A percentile compares a stretch with the other conserved stretches of the same genome.
Conservation (phyloP, 495 filamentous ascomycete species). For the Xylaria acuta region DNA sequence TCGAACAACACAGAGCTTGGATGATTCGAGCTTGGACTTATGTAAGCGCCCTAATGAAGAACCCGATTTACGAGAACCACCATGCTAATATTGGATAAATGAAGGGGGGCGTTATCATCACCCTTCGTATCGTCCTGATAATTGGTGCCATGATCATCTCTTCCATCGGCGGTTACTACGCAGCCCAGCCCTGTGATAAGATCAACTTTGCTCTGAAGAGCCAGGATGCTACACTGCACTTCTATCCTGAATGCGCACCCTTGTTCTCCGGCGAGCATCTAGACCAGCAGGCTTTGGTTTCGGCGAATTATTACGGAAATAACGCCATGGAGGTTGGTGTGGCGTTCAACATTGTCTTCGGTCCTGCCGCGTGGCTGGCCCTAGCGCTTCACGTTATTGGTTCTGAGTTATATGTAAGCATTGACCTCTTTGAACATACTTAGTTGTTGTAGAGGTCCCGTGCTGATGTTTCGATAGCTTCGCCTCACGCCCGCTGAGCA, state of each 20-base stretch:
- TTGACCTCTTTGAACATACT: background rate
- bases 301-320: constrained; percentile 36
- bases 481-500: constrained; percentile 56
- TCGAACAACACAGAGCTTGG: constrained; percentile 64
- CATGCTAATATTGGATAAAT: constrained; percentile 14
- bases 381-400: constrained; percentile 51
- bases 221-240: constrained; percentile 29
- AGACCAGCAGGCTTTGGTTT: constrained; percentile 39
- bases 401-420: constrained; percentile 56
- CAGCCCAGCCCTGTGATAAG: constrained; percentile 50
- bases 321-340: constrained; percentile 43
- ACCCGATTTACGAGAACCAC: background rate
- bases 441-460: background rate
- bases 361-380: constrained; percentile 52
- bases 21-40: constrained; percentile 60
- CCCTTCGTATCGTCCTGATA: constrained; percentile 51
- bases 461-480: constrained; percentile 39
- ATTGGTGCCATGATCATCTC: constrained; percentile 44
- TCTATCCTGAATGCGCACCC: constrained; percentile 50
- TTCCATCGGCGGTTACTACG: constrained; percentile 40
- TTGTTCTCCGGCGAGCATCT: constrained; percentile 35
- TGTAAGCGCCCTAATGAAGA: constrained; percentile 28
- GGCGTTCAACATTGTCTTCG: constrained; percentile 50
- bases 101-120: constrained; percentile 55
- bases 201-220: constrained; percentile 42